Evolutionary conservation across 2,329 filamentous ascomycete genomes (phyloP), one percentile per base, ranked within the genome.

Genomic region (Diatrype stigma): DNA sequence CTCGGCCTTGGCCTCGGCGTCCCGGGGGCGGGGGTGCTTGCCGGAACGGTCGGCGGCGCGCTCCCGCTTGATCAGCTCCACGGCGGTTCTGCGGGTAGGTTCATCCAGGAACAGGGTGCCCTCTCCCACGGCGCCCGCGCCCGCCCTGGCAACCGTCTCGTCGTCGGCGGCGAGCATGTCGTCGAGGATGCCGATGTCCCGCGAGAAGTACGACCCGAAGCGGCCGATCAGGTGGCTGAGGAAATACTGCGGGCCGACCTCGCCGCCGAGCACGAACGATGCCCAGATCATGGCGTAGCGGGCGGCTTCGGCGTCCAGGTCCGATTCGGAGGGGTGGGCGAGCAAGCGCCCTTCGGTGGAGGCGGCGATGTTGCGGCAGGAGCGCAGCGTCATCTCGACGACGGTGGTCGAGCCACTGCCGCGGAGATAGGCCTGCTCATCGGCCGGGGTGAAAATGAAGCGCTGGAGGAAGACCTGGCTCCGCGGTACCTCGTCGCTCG

Each of bases 341-440:
- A 35, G 46, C 48, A 62, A 57, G 48, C 52, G 28, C 74, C 72
- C 53, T 82, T 75, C 6, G 86, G 26, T 73, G 2, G 81, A 82
- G 56, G 77, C 78, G 61, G 85, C 71, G 55, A 88, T 85, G 66
- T 87, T 88, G 56, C 79, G 79, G 37, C 79, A 78, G n/a, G 79
- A 82, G 40, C 84, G 79, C 40, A 82, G 65, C 8, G 83, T 74
- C 56, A 86, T 79, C 51, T 85, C 78, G 2, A 74, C 67, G 3
- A 73, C 73, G 3, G 67, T 67, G 2, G 82, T n/a, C n/a, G n/a
- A n/a, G n/a, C n/a, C n/a, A n/a, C 79, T 28, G 78, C 71, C 2
- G 72, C 70, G 8, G 87, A 71, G 51, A 78, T 79, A 21, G 57
- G 32, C 44, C 7, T 57, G 49, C 6, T 52, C 19, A 5, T 45